These are phyloP conservation scores for Alnus rubra DNA, from an alignment of 306 rosid genomes.

Conservation along the genomic window DNA sequence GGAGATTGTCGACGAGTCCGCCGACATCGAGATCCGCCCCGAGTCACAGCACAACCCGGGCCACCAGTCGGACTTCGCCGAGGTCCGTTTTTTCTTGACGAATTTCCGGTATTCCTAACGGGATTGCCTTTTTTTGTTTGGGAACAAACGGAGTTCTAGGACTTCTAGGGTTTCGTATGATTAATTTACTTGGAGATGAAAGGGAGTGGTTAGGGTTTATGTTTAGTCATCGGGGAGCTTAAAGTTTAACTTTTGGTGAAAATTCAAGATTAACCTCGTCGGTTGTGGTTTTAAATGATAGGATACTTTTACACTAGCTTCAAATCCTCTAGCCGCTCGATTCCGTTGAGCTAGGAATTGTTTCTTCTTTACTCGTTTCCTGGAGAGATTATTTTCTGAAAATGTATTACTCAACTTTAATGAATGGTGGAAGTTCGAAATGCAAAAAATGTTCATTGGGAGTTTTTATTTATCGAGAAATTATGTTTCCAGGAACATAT, in stretches of 20 bases:
- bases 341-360: not conserved
- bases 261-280: not conserved
- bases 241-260: not conserved
- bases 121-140: not conserved
- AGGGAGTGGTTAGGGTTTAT: not conserved
- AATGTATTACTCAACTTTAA: not conserved
- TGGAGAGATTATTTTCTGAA: not conserved
- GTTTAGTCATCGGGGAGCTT: no score
- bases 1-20: constrained; percentile 92
- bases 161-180: not conserved
- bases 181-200: not conserved
- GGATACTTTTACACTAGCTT: not conserved
- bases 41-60: constrained; percentile 98
- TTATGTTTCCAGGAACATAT: not conserved
- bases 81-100: constrained; percentile 42
- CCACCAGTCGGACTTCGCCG: constrained; percentile 82
- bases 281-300: not conserved
- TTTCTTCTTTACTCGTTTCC: not conserved
- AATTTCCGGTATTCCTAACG: not conserved
- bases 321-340: no score
- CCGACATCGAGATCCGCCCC: constrained; percentile 94
- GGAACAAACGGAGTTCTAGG: not conserved
- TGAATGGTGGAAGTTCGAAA: not conserved
- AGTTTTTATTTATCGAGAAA: not conserved
- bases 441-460: not conserved